Evolutionary conservation across 2,329 filamentous ascomycete species (phyloP).

Genomic region (Scedosporium apiospermum): DNA sequence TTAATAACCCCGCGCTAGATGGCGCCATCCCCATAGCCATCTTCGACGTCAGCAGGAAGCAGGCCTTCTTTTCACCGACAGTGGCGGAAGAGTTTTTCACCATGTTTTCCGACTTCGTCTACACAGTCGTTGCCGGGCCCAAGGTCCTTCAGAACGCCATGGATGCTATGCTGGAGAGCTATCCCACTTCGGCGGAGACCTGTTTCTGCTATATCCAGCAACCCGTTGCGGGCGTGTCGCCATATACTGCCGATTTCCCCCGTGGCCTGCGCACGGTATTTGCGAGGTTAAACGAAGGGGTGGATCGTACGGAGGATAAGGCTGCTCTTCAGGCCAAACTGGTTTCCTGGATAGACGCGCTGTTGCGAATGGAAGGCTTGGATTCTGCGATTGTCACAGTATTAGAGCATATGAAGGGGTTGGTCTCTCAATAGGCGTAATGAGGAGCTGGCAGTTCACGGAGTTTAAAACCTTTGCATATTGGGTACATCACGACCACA

Average conservation of each 20-base stretch:
- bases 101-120: constrained; percentile 60
- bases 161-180: constrained; percentile 48
- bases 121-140: constrained; percentile 46
- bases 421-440: constrained; percentile 13
- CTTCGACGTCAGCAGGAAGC: constrained; percentile 75
- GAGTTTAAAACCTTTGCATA: neutral
- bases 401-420: constrained; percentile 39
- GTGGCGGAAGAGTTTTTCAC: constrained; percentile 72
- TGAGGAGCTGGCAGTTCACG: constrained; percentile 6
- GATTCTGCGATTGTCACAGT: constrained; percentile 48
- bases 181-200: constrained; percentile 52
- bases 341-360: constrained; percentile 42
- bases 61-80: constrained; percentile 57
- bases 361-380: constrained; percentile 37
- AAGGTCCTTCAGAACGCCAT: constrained; percentile 68
- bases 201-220: constrained; percentile 63
- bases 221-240: constrained; percentile 56
- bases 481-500: neutral
- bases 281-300: constrained; percentile 44
- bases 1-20: constrained; percentile 74
- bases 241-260: constrained; percentile 62
- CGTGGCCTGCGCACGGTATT: constrained; percentile 58
- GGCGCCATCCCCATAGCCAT: constrained; percentile 92
- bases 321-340: constrained; percentile 37
- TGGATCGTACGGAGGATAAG: constrained; percentile 36